These are phyloP conservation scores for Botryosphaeria dothidea DNA, from an alignment of 2,329 filamentous ascomycete species.

Conservation along the genomic window DNA sequence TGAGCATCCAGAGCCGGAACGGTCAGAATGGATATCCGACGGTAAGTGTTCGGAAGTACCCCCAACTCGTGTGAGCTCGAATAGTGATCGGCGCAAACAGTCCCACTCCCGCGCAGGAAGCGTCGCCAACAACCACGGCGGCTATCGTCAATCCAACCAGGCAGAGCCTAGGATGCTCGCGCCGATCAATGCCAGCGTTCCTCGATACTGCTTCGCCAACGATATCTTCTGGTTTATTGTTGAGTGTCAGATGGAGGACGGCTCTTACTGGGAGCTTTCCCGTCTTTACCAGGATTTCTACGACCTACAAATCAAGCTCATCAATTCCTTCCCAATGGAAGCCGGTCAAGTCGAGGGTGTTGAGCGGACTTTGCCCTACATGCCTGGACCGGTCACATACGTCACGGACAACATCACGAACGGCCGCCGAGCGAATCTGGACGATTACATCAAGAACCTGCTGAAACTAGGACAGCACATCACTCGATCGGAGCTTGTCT, in stretches of 20 bases:
- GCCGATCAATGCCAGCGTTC: conserved; percentile 81
- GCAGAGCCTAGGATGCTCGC: conserved; percentile 57
- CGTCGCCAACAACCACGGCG: conserved; percentile 5
- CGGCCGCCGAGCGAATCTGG: conserved; percentile 85
- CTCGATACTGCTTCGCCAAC: conserved; percentile 91
- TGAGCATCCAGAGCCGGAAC: conserved; percentile 69
- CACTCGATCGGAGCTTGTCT: conserved; percentile 77
- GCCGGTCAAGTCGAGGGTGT: conserved; percentile 77
- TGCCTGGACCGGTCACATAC: conserved; percentile 96
- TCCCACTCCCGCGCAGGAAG: conserved; percentile 23
- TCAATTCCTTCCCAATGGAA: conserved; percentile 88
- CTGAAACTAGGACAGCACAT: conserved; percentile 83
- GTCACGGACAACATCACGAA: conserved; percentile 98
- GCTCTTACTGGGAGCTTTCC: conserved; percentile 87
- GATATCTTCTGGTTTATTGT: conserved; percentile 99
- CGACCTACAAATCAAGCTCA: conserved; percentile 93
- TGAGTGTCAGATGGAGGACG: conserved; percentile 86
- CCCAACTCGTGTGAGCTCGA: conserved; percentile 20
- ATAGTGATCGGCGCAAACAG: conserved; percentile 11
- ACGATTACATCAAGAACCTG: conserved; percentile 93
- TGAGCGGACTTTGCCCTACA: conserved; percentile 86
- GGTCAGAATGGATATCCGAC: conserved; percentile 39
- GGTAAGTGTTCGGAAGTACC: conserved; percentile 46
- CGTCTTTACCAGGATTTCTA: conserved; percentile 99
- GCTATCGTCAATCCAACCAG: conserved; percentile 14